Evolutionary conservation across 1,139 yeast species (phyloP).

Genomic region (Kluyveromyces sp.): DNA sequence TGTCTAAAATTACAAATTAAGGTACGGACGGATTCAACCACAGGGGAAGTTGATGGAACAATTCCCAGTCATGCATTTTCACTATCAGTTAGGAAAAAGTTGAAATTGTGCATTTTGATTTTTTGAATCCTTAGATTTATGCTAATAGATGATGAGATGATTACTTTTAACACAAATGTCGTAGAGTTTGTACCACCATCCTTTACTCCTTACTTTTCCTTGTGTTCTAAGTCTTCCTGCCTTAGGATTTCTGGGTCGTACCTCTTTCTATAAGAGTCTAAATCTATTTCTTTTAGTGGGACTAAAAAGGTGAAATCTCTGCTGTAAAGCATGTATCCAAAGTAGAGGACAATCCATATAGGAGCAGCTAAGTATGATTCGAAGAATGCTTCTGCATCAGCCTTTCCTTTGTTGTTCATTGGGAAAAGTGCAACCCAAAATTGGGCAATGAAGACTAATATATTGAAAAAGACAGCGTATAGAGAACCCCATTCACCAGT

Average conservation of each 20-base stretch:
- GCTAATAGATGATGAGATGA: no score
- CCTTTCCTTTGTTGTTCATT: constrained; percentile 39
- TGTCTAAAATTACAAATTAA: no score
- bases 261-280: constrained; percentile 64
- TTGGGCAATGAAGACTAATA: constrained; percentile 44
- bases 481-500: constrained; percentile 44
- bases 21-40: no score
- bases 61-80: no score
- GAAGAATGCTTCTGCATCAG: constrained; percentile 46
- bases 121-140: no score
- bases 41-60: no score
- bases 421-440: constrained; percentile 67
- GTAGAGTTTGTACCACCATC: constrained; percentile 32
- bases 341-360: constrained; percentile 44
- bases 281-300: constrained; percentile 46
- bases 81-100: no score
- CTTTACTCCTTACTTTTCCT: constrained; percentile 26
- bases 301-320: constrained; percentile 43
- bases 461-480: constrained; percentile 37
- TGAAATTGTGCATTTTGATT: no score
- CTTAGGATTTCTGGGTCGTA: constrained; percentile 57
- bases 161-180: constrained; percentile 39
- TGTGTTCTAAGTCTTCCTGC: constrained; percentile 49
- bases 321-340: constrained; percentile 46
- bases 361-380: constrained; percentile 53